Percentiles rank a stretch among this genome's conserved stretches.
Conservation (phyloP, 352 stramenopile genomes). For the Pythium periplocum region DNA sequence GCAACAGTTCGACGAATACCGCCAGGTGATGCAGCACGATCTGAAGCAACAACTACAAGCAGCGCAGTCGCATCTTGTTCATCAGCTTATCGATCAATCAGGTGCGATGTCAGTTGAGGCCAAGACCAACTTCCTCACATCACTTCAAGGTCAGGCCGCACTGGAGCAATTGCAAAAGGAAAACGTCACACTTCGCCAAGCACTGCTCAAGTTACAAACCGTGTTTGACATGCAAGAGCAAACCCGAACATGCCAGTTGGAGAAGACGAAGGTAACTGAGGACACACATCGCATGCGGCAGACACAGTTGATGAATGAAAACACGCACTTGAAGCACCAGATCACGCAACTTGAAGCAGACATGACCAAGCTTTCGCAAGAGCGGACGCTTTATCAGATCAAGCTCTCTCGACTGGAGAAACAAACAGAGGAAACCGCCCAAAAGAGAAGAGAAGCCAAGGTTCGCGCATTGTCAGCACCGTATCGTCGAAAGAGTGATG, state of each 20-base stretch:
- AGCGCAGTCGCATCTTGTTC: conserved; percentile 46
- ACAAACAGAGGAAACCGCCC: conserved; percentile 30
- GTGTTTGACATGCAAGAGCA: conserved; percentile 60
- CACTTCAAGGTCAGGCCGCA: conserved; percentile 35
- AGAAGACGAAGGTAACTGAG: conserved; percentile 33
- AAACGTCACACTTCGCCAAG: conserved; percentile 63
- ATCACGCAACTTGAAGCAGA: conserved; percentile 44
- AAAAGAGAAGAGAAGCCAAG: conserved; percentile 41
- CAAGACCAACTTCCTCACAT: conserved; percentile 42
- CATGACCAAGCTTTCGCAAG: conserved; percentile 36
- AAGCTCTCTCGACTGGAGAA: conserved; percentile 41
- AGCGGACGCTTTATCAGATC: conserved; percentile 39
- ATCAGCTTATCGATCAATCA: conserved; percentile 56
- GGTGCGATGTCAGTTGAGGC: conserved; percentile 42
- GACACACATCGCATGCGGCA: conserved; percentile 32
- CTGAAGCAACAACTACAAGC: conserved; percentile 48
- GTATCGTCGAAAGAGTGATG: conserved; percentile 13
- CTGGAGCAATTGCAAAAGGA: conserved; percentile 46
- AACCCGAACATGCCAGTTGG: conserved; percentile 24
- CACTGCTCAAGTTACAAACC: conserved; percentile 59
- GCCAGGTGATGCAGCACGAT: conserved; percentile 51
- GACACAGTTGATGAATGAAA: conserved; percentile 33
- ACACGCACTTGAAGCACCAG: conserved; percentile 40
- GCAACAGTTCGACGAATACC: conserved; percentile 62
- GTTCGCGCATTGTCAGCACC: conserved; percentile 40